Evolutionary conservation across 352 stramenopile genomes (phyloP).

Genomic region (Pythium diclinum): DNA sequence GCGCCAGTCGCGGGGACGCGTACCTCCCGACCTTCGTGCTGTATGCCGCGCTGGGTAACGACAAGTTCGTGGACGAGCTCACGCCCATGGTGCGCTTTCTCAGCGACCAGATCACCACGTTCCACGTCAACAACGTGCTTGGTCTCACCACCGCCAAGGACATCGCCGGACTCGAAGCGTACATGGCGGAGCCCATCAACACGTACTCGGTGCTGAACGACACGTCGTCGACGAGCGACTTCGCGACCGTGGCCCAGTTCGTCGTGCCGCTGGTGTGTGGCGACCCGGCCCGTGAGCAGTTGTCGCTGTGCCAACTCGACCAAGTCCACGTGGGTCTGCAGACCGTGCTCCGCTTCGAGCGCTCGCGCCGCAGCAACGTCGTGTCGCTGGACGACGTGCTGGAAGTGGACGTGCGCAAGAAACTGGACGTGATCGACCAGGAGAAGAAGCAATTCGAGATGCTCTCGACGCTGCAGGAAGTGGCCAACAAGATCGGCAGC

Average conservation of each 20-base stretch:
- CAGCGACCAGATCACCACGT: conserved; percentile 11
- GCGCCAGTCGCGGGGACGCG: not conserved
- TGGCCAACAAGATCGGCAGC: conserved; percentile 15
- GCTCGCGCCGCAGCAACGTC: not conserved
- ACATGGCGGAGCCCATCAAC: conserved; percentile 5
- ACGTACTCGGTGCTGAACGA: not conserved
- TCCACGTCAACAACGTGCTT: conserved; percentile 10
- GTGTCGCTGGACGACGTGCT: conserved; percentile 3
- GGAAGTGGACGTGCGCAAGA: conserved; percentile 17
- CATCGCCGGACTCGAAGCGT: not conserved
- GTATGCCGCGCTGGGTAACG: not conserved
- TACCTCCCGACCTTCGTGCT: conserved; percentile 10
- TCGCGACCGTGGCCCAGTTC: not conserved
- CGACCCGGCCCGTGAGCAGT: not conserved
- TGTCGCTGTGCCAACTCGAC: conserved; percentile 7
- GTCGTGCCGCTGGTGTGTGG: conserved; percentile 3
- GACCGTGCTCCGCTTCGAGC: conserved; percentile 3
- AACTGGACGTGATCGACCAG: conserved; percentile 11
- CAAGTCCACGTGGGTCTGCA: not conserved
- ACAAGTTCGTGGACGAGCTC: not conserved
- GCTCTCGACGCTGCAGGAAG: conserved; percentile 4
- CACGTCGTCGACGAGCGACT: conserved; percentile 1
- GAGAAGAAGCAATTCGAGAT: conserved; percentile 19
- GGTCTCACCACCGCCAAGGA: not conserved
- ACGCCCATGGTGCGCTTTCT: conserved; percentile 4